Evolutionary conservation across 2,329 filamentous ascomycete genomes (phyloP).

Genomic region (Berkeleyomyces basicola): DNA sequence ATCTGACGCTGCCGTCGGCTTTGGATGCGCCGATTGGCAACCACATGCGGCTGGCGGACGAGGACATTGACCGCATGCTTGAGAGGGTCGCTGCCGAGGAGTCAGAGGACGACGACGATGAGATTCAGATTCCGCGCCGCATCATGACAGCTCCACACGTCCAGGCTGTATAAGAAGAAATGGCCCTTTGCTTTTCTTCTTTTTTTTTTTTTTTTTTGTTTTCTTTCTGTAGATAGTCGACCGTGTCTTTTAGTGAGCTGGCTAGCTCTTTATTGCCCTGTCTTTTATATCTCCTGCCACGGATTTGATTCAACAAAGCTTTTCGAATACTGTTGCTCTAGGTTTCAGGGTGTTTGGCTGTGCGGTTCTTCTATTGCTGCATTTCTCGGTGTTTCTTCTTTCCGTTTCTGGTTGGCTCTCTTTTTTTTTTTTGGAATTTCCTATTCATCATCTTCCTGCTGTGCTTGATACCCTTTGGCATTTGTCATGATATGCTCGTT

Average conservation of each 20-base stretch:
- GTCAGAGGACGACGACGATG: conserved; percentile 38
- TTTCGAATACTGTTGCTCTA: background rate
- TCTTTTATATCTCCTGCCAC: background rate
- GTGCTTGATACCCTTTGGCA: background rate
- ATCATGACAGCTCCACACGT: conserved; percentile 1
- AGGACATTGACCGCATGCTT: conserved; percentile 42
- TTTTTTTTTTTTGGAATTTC: background rate
- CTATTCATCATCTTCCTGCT: background rate
- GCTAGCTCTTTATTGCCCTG: background rate
- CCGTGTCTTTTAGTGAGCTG: background rate
- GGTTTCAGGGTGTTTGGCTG: background rate
- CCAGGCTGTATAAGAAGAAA: conserved; percentile 6
- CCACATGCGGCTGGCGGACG: conserved; percentile 31
- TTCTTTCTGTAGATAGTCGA: background rate
- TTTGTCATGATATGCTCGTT: background rate
- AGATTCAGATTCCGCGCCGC: conserved; percentile 36
- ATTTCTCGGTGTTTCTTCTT: background rate
- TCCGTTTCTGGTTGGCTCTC: background rate
- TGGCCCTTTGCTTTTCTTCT: background rate
- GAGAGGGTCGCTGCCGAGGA: conserved; percentile 33
- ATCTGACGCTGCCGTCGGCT: conserved; percentile 33
- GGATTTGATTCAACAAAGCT: background rate
- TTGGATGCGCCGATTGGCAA: conserved; percentile 25
- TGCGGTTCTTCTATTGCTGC: background rate
- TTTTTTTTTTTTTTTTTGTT: background rate